These are phyloP conservation scores for Hericium erinaceus DNA, from an alignment of 768 basidiomycete species.

Conservation along the genomic window DNA sequence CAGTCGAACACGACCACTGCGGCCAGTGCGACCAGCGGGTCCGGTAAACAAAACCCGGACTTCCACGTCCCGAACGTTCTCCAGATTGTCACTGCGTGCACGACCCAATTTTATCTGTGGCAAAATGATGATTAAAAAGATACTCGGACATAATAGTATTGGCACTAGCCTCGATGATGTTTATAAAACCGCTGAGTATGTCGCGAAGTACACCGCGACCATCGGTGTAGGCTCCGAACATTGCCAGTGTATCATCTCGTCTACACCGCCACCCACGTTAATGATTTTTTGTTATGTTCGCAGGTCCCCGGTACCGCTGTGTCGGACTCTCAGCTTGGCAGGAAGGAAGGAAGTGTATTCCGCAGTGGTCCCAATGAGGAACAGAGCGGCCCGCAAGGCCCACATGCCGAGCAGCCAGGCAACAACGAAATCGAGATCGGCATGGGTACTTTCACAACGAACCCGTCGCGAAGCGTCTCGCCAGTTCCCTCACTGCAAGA, in stretches of 20 bases:
- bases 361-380: too few relatives aligned
- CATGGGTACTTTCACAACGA: conserved; percentile 86
- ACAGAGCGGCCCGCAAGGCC: too few relatives aligned
- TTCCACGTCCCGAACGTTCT: too few relatives aligned
- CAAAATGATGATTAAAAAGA: too few relatives aligned
- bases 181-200: conserved; percentile 53
- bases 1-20: too few relatives aligned
- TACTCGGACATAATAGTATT: conserved; percentile 22
- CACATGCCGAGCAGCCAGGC: too few relatives aligned
- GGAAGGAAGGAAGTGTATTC: too few relatives aligned
- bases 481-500: conserved; percentile 64
- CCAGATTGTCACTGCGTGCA: too few relatives aligned
- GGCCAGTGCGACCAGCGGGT: too few relatives aligned
- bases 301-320: conserved; percentile 75
- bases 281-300: background rate
- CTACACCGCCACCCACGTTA: background rate
- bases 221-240: conserved; percentile 86
- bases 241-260: conserved; percentile 39
- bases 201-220: conserved; percentile 59
- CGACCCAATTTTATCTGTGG: too few relatives aligned
- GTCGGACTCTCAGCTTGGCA: conserved; percentile 41
- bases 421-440: conserved; percentile 76
- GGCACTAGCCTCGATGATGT: conserved; percentile 66
- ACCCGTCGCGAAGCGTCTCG: conserved; percentile 56
- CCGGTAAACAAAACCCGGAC: too few relatives aligned